phyloP scores from a whole-genome alignment of 2,329 filamentous ascomycete genomes.

The Trichophyton schoenleinii region DNA sequence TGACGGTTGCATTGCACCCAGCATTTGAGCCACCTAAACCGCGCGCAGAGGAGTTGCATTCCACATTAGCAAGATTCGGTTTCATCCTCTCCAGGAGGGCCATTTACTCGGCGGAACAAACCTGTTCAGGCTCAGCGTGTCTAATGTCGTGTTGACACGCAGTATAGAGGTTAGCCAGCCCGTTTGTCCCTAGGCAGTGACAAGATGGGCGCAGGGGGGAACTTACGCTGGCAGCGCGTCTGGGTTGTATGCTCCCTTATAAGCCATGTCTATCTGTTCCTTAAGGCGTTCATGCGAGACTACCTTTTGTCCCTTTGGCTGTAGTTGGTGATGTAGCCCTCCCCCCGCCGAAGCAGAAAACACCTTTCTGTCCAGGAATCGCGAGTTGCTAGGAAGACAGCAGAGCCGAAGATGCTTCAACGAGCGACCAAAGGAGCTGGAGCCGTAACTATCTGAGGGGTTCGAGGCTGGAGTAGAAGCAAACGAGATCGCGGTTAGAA shows the following conservation, averaged over 20 bases:
- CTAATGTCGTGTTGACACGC: slow-evolving; percentile 27
- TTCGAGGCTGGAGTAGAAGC: not conserved
- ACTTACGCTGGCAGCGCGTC: slow-evolving; percentile 85
- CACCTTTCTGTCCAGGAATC: no score
- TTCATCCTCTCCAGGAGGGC: no score
- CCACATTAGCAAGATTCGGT: not conserved
- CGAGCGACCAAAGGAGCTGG: no score
- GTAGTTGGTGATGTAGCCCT: not conserved
- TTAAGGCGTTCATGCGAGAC: not conserved
- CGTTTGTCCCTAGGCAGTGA: not conserved
- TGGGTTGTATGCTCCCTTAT: slow-evolving; percentile 85
- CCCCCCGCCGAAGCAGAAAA: no score
- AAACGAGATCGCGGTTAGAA: not conserved
- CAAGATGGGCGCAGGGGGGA: slow-evolving; percentile 1
- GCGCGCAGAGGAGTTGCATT: not conserved
- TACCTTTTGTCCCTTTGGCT: not conserved
- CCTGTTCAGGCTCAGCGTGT: slow-evolving; percentile 64
- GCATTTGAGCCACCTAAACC: slow-evolving; percentile 36
- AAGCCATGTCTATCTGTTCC: slow-evolving; percentile 54
- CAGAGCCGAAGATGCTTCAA: no score
- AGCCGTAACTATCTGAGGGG: no score
- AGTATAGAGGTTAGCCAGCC: not conserved
- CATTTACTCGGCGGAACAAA: slow-evolving; percentile 25
- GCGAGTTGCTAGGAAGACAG: no score
- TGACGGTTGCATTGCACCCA: slow-evolving; percentile 26